Conservation (phyloP, 352 stramenopile genomes). For the Globisporangium megalacanthum region DNA sequence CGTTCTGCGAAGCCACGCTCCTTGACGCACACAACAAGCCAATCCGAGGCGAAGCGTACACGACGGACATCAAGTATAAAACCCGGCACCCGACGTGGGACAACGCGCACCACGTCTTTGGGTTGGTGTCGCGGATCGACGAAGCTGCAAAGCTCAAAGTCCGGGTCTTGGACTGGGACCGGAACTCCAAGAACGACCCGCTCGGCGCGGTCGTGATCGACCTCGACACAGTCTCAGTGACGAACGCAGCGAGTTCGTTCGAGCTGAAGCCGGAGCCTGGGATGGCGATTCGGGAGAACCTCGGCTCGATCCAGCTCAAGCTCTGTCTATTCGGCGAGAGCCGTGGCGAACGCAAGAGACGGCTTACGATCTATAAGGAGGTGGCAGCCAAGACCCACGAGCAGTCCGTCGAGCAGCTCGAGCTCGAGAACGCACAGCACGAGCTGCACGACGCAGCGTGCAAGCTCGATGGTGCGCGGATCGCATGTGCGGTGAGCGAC, state of each 20-base stretch:
- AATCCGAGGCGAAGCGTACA: conserved; percentile 45
- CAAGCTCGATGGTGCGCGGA: conserved; percentile 61
- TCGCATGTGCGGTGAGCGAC: conserved; percentile 55
- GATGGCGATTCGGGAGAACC: conserved; percentile 38
- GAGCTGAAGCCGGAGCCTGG: conserved; percentile 31
- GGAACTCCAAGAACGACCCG: conserved; percentile 44
- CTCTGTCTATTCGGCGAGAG: conserved; percentile 57
- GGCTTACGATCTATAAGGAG: conserved; percentile 52
- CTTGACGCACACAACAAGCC: conserved; percentile 44
- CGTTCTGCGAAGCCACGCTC: conserved; percentile 55
- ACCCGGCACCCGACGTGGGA: conserved; percentile 54
- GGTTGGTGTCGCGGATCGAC: conserved; percentile 51
- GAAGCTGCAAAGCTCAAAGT: conserved; percentile 45
- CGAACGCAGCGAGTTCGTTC: conserved; percentile 50
- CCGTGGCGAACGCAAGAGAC: conserved; percentile 38
- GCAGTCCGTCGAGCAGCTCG: conserved; percentile 51
- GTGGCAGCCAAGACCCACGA: conserved; percentile 49
- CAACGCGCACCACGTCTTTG: conserved; percentile 60
- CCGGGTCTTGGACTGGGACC: conserved; percentile 49
- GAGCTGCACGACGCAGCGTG: conserved; percentile 57
- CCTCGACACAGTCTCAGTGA: conserved; percentile 41
- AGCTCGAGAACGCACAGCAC: conserved; percentile 64
- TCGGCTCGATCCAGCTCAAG: conserved; percentile 50
- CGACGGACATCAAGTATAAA: conserved; percentile 46
- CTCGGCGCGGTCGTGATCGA: conserved; percentile 43